Percentiles rank a stretch among this genome's conserved stretches.
These are phyloP conservation scores for Yarrowia sp. DNA, from an alignment of 805 yeast genomes.

Conservation along the genomic window DNA sequence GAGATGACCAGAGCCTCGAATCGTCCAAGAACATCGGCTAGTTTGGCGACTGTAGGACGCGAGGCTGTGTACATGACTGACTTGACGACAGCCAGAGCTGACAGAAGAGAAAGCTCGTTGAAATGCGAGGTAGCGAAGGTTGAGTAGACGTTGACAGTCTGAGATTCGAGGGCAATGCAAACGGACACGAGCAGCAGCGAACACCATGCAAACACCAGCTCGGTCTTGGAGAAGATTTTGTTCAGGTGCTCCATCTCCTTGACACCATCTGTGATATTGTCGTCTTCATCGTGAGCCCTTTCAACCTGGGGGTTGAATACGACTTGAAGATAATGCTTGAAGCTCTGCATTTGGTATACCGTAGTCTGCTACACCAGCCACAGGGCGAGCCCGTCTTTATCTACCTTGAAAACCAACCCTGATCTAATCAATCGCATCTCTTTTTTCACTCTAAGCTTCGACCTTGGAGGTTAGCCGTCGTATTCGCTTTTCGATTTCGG, in stretches of 20 bases:
- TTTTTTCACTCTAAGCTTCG: constrained; percentile 4
- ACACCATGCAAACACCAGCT: constrained; percentile 28
- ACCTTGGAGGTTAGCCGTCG: constrained; percentile 6
- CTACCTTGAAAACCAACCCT: background rate
- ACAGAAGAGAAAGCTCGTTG: constrained; percentile 52
- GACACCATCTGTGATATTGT: constrained; percentile 6
- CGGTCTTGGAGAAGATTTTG: constrained; percentile 13
- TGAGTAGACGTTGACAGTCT: constrained; percentile 37
- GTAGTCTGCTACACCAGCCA: background rate
- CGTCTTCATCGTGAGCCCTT: constrained; percentile 10
- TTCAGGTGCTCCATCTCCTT: constrained; percentile 21
- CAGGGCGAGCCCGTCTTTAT: background rate
- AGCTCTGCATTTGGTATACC: background rate
- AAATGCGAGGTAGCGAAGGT: constrained; percentile 55
- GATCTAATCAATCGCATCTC: constrained; percentile 28
- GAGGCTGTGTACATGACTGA: constrained; percentile 52
- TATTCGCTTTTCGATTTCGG: background rate
- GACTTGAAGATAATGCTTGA: constrained; percentile 1
- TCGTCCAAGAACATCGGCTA: constrained; percentile 55
- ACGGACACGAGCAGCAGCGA: constrained; percentile 26
- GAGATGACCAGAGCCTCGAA: constrained; percentile 51
- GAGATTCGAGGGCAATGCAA: constrained; percentile 21
- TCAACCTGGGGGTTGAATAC: constrained; percentile 13
- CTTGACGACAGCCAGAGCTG: constrained; percentile 53
- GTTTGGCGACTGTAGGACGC: constrained; percentile 53